Evolutionary conservation across 192 early-diverging fungal genomes (phyloP).

Genomic region (Coemansia sp.): DNA sequence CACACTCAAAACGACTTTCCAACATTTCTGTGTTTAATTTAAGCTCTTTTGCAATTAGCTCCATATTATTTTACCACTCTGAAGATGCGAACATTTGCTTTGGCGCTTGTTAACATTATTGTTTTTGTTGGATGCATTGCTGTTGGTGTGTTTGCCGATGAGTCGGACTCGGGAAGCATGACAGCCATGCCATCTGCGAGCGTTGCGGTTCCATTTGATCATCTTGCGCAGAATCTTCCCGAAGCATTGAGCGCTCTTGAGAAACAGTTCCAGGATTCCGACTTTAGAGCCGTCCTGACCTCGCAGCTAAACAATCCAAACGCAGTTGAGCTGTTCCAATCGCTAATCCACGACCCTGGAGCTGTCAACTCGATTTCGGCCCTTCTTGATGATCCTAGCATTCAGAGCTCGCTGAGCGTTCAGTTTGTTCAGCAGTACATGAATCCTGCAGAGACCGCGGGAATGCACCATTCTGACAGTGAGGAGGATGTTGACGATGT

Average conservation of each 20-base stretch:
- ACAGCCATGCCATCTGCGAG: slow-evolving; percentile 3
- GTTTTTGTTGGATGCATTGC: neutral
- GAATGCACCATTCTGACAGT: slow-evolving; percentile 2
- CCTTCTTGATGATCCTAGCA: slow-evolving; percentile 40
- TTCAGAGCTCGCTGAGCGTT: slow-evolving; percentile 46
- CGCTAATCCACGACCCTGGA: slow-evolving; percentile 44
- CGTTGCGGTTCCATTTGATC: slow-evolving; percentile 42
- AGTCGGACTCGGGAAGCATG: neutral
- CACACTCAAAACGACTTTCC: neutral
- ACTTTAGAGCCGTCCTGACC: slow-evolving; percentile 41
- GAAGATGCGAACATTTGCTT: neutral
- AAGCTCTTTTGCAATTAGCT: no score
- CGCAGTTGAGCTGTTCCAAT: slow-evolving; percentile 55
- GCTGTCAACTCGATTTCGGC: slow-evolving; percentile 48
- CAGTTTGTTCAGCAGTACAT: slow-evolving; percentile 52
- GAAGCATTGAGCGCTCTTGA: slow-evolving; percentile 49
- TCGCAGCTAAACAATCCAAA: slow-evolving; percentile 52
- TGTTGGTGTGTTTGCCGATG: neutral
- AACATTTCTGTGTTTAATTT: neutral
- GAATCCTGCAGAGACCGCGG: neutral
- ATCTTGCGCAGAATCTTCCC: slow-evolving; percentile 48
- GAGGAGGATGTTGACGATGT: slow-evolving; percentile 25
- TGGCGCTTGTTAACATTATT: neutral
- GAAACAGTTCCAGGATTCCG: slow-evolving; percentile 37
- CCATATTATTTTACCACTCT: neutral